These are phyloP conservation scores for Inga laurina DNA, from an alignment of 306 rosid genomes.

Conservation along the genomic window DNA sequence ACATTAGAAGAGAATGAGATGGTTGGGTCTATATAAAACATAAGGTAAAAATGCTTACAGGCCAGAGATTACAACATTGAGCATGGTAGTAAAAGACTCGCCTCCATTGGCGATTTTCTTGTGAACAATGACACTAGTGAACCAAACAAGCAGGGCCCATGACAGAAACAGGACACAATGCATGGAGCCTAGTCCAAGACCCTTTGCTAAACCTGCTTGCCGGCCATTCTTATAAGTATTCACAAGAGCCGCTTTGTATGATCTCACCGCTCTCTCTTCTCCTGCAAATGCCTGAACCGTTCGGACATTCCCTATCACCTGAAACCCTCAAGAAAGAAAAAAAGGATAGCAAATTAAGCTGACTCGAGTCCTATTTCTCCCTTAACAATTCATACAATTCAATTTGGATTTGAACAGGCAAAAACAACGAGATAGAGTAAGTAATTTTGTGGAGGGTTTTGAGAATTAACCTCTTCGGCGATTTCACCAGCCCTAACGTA, in stretches of 20 bases:
- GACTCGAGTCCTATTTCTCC: not conserved
- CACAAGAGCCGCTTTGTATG: constrained; percentile 69
- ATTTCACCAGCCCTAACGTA: constrained; percentile 95
- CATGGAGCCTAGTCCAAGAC: constrained; percentile 88
- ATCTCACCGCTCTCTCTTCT: constrained; percentile 81
- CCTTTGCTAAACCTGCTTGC: constrained; percentile 91
- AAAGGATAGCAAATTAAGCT: not conserved
- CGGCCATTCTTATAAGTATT: constrained; percentile 73
- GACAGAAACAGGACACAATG: constrained; percentile 92
- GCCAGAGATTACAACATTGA: constrained; percentile 96
- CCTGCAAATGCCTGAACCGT: constrained; percentile 98
- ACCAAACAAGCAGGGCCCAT: constrained; percentile 91
- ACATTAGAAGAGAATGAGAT: not conserved
- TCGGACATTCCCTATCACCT: constrained; percentile 93
- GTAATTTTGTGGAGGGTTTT: not conserved
- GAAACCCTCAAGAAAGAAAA: constrained; percentile 22
- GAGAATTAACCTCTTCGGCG: constrained; percentile 78
- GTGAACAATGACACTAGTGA: constrained; percentile 88
- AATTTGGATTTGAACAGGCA: not conserved
- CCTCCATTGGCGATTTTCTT: constrained; percentile 89
- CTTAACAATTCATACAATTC: not conserved
- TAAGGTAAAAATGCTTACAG: constrained; percentile 62
- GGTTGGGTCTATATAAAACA: not conserved
- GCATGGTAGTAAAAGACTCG: constrained; percentile 97
- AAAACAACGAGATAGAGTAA: not conserved